Base-by-base conservation (phyloP, 768 basidiomycete species). In the Lentinus tigrinus region DNA sequence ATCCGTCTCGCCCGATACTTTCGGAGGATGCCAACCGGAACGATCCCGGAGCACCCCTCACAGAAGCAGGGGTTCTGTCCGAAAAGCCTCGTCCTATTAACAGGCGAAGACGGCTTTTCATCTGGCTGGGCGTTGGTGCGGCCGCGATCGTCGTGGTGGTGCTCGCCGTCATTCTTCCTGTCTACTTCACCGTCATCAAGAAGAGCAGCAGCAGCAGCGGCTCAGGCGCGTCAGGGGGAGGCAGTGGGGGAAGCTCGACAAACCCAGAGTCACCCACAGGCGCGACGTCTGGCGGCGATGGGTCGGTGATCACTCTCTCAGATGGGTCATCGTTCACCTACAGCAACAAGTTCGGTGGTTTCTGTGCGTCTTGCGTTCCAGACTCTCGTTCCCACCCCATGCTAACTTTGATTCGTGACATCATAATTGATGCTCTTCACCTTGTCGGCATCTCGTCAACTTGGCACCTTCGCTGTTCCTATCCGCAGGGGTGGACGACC, bases 241-340 rank as follows among this genome's bases (percentile, higher is more conserved):
- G 8, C 17, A 24, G 48, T 6, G 47, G 52, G 24, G 48, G 56
- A 10, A 21, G 58, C 8, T 13, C 53, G 14, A 7, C 64, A 5
- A 69, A 54, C 54, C 65, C 55, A 23, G 74, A 75, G 43, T 60
- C 54, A 6, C 65, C 63, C 17, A 62, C 62, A 9, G 63, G 66
- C 17, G 62, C 70, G 0, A 76, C 74, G 14, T 74, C 78, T 4
- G 93, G 93, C 21, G 81, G 83, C 23, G 84, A 89, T 67, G 91
- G 91, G 7, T 87, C 85, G 14, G 73, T 76, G 5, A 73, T 93
- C 52, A 82, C 76, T 3, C 74, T 79, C 16, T 81, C 78, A 4
- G 80, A 92, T 69, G 92, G 91, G 3, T 73, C 81, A 0, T 84
- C 80, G 3, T 89, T 94, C 71, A 85, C 80, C 0, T 95, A 95